These are phyloP conservation scores for Acanthamoeba sp. DNA, from an alignment of 208 protist genomes.

Conservation along the genomic window DNA sequence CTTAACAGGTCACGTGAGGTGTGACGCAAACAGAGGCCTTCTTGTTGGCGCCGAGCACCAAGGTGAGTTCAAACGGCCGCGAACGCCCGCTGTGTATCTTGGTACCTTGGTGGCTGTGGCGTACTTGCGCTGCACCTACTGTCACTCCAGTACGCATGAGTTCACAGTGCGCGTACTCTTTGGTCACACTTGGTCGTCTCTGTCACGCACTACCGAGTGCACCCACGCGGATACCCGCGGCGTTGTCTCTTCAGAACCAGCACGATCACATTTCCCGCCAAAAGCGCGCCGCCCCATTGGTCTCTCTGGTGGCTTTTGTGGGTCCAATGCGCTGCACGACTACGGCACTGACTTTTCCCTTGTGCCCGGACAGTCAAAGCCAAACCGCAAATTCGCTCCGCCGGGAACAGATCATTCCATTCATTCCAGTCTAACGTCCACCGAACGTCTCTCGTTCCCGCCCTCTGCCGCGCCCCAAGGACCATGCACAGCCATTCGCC, in stretches of 20 bases:
- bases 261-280: background rate
- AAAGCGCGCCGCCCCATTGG: background rate
- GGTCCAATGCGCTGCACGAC: background rate
- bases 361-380: too few species aligned
- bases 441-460: conserved; percentile 33
- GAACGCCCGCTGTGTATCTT: too few species aligned
- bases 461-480: background rate
- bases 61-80: too few species aligned
- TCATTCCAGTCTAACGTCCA: background rate
- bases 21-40: too few species aligned
- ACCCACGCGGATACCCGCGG: too few species aligned
- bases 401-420: background rate
- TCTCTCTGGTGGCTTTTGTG: too few species aligned
- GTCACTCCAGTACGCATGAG: background rate
- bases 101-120: too few species aligned
- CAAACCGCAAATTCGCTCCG: background rate
- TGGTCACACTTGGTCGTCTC: background rate
- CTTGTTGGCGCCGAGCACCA: too few species aligned
- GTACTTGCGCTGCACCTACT: background rate
- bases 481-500: background rate
- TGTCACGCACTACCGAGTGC: background rate
- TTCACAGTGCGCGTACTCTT: background rate
- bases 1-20: too few species aligned
- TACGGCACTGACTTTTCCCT: background rate
- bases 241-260: background rate